Percentiles rank a stretch among this genome's conserved stretches.
Conservation (phyloP, 2,329 filamentous ascomycete species). For the Fusarium setosum region DNA sequence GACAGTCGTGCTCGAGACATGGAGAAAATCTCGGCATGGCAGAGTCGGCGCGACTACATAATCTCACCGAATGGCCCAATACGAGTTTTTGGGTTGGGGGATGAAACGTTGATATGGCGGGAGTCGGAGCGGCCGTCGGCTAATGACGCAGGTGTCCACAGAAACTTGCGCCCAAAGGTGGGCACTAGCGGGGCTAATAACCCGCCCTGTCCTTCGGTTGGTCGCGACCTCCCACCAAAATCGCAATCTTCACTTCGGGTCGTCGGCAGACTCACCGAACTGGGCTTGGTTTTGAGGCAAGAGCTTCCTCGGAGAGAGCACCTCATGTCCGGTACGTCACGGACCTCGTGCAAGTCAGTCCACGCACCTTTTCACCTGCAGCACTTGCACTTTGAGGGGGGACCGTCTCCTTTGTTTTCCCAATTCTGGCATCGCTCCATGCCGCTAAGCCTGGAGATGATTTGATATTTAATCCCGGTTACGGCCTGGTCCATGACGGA, state of each 20-base stretch:
- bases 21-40: neutral
- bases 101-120: constrained; percentile 41
- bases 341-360: neutral
- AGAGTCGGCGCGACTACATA: neutral
- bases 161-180: neutral
- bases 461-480: constrained; percentile 30
- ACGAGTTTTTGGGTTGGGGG: constrained; percentile 1
- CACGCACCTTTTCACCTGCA: neutral
- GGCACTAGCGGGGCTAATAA: constrained; percentile 1
- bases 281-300: neutral
- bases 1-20: no score
- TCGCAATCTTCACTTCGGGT: constrained; percentile 33
- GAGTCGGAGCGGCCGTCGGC: constrained; percentile 42
- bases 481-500: constrained; percentile 22
- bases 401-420: neutral
- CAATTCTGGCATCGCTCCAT: constrained; percentile 10
- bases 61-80: neutral
- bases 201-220: constrained; percentile 36
- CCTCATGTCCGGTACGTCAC: constrained; percentile 1
- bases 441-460: constrained; percentile 4
- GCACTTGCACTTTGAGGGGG: no score
- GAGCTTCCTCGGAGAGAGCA: neutral
- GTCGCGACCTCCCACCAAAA: constrained; percentile 26
- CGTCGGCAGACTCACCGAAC: constrained; percentile 35
- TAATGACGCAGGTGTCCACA: constrained; percentile 36